A percentile compares a stretch with the other conserved stretches of the same genome.
Evolutionary conservation across 2,329 filamentous ascomycete species (phyloP).

Genomic region (Metarhizium brunneum): DNA sequence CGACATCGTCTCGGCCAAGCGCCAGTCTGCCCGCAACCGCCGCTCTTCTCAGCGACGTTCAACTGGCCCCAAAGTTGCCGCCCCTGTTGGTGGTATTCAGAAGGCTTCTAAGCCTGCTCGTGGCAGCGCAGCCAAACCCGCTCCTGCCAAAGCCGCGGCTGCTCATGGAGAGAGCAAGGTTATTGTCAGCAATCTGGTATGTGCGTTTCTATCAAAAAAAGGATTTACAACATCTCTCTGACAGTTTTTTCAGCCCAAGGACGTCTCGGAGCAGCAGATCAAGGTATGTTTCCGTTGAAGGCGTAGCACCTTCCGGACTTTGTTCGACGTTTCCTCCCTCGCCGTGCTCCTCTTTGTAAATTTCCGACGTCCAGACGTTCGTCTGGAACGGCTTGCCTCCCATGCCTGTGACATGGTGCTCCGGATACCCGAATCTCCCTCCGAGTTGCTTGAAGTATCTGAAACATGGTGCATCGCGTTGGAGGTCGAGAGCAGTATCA

Average conservation of each 20-base stretch:
- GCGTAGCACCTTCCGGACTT: constrained; percentile 57
- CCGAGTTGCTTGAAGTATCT: constrained; percentile 16
- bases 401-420: neutral
- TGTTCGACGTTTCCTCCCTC: constrained; percentile 49
- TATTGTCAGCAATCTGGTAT: constrained; percentile 96
- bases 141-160: constrained; percentile 54
- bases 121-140: constrained; percentile 47
- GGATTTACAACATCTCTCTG: neutral
- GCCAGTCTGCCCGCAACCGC: constrained; percentile 43
- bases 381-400: constrained; percentile 5
- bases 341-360: constrained; percentile 23
- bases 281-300: constrained; percentile 99
- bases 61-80: constrained; percentile 44
- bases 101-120: constrained; percentile 62
- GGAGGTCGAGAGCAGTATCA: constrained; percentile 52
- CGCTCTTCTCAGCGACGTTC: constrained; percentile 41
- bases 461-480: constrained; percentile 22
- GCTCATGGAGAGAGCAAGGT: constrained; percentile 79
- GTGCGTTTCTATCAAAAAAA: constrained; percentile 21
- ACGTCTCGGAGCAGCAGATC: constrained; percentile 94
- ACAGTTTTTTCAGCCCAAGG: constrained; percentile 62
- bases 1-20: constrained; percentile 82
- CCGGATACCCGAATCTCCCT: constrained; percentile 21
- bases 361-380: constrained; percentile 13
- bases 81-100: constrained; percentile 77